Evolutionary conservation across 1,284 basidiomycete species (phyloP).

Genomic region (Fomes fomentarius): DNA sequence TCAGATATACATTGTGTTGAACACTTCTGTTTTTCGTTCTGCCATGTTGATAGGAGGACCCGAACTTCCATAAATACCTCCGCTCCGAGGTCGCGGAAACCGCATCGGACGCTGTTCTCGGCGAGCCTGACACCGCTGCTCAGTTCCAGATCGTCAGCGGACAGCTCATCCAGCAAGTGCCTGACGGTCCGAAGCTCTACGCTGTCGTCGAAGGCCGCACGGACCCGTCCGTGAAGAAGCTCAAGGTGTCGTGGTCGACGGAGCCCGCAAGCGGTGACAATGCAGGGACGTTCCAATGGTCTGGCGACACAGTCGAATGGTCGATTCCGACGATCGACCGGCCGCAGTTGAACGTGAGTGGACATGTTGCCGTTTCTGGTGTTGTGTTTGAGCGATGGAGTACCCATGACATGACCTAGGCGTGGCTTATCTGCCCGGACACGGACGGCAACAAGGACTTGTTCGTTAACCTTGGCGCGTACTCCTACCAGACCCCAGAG

Average conservation of each 20-base stretch:
- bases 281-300: constrained; percentile 54
- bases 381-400: no score
- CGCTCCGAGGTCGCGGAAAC: constrained; percentile 49
- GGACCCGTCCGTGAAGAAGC: constrained; percentile 49
- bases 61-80: constrained; percentile 70
- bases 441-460: constrained; percentile 47
- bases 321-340: constrained; percentile 47
- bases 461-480: constrained; percentile 61
- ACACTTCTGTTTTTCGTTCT: no score
- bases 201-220: constrained; percentile 51
- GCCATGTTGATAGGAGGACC: no score
- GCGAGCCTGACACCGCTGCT: constrained; percentile 49
- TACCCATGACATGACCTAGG: constrained; percentile 35
- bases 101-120: constrained; percentile 54
- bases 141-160: constrained; percentile 59
- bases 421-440: constrained; percentile 59
- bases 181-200: constrained; percentile 45
- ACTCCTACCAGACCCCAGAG: constrained; percentile 59
- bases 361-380: neutral
- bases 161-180: constrained; percentile 54
- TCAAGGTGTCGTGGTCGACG: constrained; percentile 52
- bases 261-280: constrained; percentile 43
- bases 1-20: neutral
- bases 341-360: constrained; percentile 52
- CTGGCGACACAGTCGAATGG: constrained; percentile 60